Evolutionary conservation across 305 asterid genomes (phyloP).

Genomic region (Solanum chacoense): DNA sequence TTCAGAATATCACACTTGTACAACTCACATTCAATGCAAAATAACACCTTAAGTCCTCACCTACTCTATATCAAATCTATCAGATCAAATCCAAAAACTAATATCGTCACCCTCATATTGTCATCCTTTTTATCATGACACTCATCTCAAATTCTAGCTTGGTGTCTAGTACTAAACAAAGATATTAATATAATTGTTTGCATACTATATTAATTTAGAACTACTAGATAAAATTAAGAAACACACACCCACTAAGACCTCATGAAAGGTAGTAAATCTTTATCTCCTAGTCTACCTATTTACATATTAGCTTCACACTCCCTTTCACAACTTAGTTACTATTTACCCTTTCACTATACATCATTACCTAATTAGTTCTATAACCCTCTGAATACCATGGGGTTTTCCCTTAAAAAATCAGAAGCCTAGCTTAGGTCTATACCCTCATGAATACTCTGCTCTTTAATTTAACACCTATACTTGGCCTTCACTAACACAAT

Average conservation of each 20-base stretch:
- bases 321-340: background rate
- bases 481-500: background rate
- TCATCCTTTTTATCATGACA: background rate
- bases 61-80: background rate
- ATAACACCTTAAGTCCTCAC: background rate
- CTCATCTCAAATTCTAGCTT: background rate
- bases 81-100: background rate
- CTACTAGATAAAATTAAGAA: background rate
- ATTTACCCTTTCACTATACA: background rate
- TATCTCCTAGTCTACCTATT: background rate
- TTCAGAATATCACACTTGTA: background rate
- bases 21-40: background rate
- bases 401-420: background rate
- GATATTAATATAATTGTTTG: too few species aligned
- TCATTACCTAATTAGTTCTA: background rate
- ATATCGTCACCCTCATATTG: background rate
- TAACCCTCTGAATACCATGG: background rate
- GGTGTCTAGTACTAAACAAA: too few species aligned
- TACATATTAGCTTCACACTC: background rate
- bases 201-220: background rate
- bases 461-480: background rate
- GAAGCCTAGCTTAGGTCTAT: background rate
- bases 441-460: background rate
- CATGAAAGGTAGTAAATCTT: background rate
- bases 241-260: background rate